These are phyloP conservation scores for Saccharomycopsis microspora DNA, from an alignment of 805 yeast genomes.

Conservation along the genomic window DNA sequence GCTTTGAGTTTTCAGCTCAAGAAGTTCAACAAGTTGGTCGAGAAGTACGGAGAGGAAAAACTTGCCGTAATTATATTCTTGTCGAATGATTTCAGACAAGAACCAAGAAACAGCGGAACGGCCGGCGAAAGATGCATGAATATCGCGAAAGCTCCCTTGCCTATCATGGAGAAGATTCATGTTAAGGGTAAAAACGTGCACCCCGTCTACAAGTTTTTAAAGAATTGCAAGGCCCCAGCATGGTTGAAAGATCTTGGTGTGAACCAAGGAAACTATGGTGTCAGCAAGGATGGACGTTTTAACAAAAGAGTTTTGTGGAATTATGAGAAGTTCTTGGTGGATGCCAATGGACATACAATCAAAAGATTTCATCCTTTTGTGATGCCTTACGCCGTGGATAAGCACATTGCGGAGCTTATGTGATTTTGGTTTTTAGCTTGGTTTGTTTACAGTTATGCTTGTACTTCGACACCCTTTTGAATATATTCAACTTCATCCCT, in stretches of 20 bases:
- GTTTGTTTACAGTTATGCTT: neutral
- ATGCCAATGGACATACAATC: slow-evolving; percentile 42
- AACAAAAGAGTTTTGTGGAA: slow-evolving; percentile 67
- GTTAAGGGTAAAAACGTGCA: slow-evolving; percentile 78
- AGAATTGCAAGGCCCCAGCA: slow-evolving; percentile 26
- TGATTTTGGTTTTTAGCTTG: neutral
- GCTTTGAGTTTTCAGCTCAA: slow-evolving; percentile 68
- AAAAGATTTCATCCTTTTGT: slow-evolving; percentile 16
- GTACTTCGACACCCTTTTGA: neutral
- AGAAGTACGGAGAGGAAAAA: slow-evolving; percentile 53
- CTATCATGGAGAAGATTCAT: slow-evolving; percentile 72
- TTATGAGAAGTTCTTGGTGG: slow-evolving; percentile 44
- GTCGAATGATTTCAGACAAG: slow-evolving; percentile 79
- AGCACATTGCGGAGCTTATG: neutral
- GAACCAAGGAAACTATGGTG: slow-evolving; percentile 23
- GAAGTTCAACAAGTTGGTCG: slow-evolving; percentile 57
- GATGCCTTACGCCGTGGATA: neutral
- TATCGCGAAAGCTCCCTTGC: slow-evolving; percentile 77
- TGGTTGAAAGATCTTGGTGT: neutral
- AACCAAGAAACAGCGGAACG: slow-evolving; percentile 56
- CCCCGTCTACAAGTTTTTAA: slow-evolving; percentile 73
- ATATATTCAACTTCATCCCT: slow-evolving; percentile 22
- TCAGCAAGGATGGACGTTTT: slow-evolving; percentile 45
- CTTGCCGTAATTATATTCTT: slow-evolving; percentile 72
- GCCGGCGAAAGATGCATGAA: slow-evolving; percentile 50